Conservation (phyloP, 2,329 filamentous ascomycete genomes). For the Cladosporium sphaerospermum region DNA sequence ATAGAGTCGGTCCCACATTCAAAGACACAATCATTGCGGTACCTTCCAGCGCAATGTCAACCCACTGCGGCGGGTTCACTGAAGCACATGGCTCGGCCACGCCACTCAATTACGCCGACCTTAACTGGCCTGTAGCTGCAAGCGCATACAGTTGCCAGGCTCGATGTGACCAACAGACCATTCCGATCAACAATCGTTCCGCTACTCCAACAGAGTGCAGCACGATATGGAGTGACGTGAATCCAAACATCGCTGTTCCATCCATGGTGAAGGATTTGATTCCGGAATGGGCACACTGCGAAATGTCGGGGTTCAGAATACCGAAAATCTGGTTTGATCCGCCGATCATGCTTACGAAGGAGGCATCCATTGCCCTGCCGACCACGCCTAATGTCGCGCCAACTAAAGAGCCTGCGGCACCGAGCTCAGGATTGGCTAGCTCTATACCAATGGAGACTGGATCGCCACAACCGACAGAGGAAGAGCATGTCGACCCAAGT, state of each 20-base stretch:
- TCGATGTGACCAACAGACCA: not conserved
- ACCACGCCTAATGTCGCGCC: not conserved
- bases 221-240: constrained; percentile 7
- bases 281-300: not conserved
- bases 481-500: no score
- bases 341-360: not conserved
- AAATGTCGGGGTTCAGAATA: not conserved
- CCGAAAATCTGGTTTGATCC: constrained; percentile 3
- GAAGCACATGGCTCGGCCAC: constrained; percentile 12
- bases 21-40: constrained; percentile 20
- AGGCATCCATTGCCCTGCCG: not conserved
- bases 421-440: not conserved
- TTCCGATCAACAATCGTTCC: no score
- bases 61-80: constrained; percentile 17
- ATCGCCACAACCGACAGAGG: no score
- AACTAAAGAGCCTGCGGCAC: not conserved
- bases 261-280: constrained; percentile 3
- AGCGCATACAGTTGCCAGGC: constrained; percentile 21
- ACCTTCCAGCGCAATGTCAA: constrained; percentile 19
- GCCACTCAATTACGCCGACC: constrained; percentile 18
- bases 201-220: not conserved
- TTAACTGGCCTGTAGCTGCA: constrained; percentile 23
- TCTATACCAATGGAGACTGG: not conserved
- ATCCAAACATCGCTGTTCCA: not conserved
- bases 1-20: constrained; percentile 20